phyloP scores from a whole-genome alignment of 2,329 filamentous ascomycete genomes.

The Epichloe amarillans region DNA sequence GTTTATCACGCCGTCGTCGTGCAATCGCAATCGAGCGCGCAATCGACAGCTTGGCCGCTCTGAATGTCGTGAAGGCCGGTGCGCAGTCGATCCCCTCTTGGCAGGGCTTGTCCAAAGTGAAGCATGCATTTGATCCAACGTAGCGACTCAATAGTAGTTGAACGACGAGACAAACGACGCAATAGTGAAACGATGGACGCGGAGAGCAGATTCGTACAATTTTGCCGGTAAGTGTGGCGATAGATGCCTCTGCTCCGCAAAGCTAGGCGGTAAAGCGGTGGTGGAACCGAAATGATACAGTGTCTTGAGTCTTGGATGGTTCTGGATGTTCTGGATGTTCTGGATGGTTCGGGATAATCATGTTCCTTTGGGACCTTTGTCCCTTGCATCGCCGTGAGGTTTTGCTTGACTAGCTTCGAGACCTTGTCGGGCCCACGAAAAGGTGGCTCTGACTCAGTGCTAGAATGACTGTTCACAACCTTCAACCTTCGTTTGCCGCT shows the following conservation, averaged over 20 bases:
- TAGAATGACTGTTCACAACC: background rate
- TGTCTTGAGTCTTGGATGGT: background rate
- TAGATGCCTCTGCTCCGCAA: no score
- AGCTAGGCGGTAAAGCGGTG: no score
- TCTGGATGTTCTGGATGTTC: no score
- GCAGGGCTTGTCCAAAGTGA: no score
- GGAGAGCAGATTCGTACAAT: background rate
- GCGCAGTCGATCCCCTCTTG: no score
- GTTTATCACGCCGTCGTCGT: no score
- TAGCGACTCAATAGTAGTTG: background rate
- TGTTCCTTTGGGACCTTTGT: background rate
- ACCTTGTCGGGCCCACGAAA: background rate
- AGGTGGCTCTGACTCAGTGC: background rate
- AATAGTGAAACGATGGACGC: background rate
- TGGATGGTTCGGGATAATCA: no score
- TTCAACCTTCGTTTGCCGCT: no score
- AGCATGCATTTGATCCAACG: no score
- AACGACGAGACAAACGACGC: background rate
- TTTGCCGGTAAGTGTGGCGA: background rate
- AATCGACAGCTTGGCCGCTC: no score
- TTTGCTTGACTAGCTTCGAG: background rate
- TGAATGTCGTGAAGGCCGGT: no score
- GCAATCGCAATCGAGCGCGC: no score
- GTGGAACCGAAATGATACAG: background rate
- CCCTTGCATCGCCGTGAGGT: background rate